phyloP scores from a whole-genome alignment of 148 eudicot species.

The Persicaria tinctoria region DNA sequence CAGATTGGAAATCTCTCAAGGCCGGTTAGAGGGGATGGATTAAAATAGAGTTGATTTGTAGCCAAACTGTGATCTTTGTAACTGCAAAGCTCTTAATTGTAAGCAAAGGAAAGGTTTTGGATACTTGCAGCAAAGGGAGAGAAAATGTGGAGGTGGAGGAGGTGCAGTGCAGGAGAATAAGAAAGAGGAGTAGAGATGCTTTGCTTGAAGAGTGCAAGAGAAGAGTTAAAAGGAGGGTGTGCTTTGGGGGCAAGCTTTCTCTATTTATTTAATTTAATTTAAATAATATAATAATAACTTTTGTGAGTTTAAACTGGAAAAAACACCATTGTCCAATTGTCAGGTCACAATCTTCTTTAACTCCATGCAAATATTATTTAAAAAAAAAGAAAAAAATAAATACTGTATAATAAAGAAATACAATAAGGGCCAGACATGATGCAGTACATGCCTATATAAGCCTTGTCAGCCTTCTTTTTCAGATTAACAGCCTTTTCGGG shows the following conservation, averaged over 20 bases:
- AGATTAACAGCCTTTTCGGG: conserved; percentile 21
- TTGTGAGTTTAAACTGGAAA: neutral
- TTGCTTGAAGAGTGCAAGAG: conserved; percentile 35
- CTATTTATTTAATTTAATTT: conserved; percentile 14
- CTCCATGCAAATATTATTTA: conserved; percentile 29
- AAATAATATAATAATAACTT: neutral
- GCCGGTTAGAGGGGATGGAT: neutral
- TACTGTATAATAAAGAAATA: neutral
- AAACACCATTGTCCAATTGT: conserved; percentile 8
- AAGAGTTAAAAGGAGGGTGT: conserved; percentile 15
- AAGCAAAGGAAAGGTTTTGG: conserved; percentile 69
- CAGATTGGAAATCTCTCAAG: neutral
- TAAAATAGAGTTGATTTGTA: conserved; percentile 6
- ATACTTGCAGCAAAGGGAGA: conserved; percentile 65
- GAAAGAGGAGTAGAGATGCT: conserved; percentile 34
- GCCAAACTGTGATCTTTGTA: neutral
- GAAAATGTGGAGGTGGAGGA: conserved; percentile 12
- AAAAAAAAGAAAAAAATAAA: neutral
- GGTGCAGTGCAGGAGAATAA: conserved; percentile 24
- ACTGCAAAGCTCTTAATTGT: conserved; percentile 46
- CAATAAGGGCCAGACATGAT: neutral
- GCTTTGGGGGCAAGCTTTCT: conserved; percentile 43
- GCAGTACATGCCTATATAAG: conserved; percentile 17
- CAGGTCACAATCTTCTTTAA: conserved; percentile 30
- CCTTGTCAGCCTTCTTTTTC: conserved; percentile 31